phyloP scores from a whole-genome alignment of 768 basidiomycete genomes.

The Lactifluus hygrophoroides region DNA sequence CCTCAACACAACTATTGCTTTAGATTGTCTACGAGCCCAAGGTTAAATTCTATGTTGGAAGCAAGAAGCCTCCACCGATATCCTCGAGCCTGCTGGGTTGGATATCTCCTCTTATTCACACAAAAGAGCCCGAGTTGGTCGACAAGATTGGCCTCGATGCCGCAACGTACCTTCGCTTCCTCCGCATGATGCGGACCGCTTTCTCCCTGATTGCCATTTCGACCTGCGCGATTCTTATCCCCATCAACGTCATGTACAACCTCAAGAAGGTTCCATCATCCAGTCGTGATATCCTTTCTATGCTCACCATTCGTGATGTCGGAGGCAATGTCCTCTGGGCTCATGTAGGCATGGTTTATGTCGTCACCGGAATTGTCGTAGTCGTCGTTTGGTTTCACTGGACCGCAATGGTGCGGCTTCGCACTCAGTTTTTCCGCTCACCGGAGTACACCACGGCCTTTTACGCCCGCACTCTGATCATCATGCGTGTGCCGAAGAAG shows the following conservation, averaged over 20 bases:
- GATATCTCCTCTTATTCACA: conserved; percentile 76
- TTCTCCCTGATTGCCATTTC: conserved; percentile 58
- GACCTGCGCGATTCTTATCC: conserved; percentile 68
- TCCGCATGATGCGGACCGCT: conserved; percentile 71
- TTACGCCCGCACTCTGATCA: conserved; percentile 86
- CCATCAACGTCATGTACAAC: conserved; percentile 83
- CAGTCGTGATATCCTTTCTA: conserved; percentile 56
- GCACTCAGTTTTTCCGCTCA: conserved; percentile 82
- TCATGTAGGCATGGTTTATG: conserved; percentile 76
- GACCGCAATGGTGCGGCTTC: conserved; percentile 68
- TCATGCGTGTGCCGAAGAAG: conserved; percentile 71
- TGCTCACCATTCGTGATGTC: conserved; percentile 84
- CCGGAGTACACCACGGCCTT: conserved; percentile 84
- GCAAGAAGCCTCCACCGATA: conserved; percentile 73
- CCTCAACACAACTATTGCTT: not conserved
- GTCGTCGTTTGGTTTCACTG: conserved; percentile 67
- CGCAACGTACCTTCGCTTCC: conserved; percentile 85
- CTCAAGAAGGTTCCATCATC: conserved; percentile 46
- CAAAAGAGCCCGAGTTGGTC: conserved; percentile 82
- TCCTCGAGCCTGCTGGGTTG: conserved; percentile 81
- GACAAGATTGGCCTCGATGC: conserved; percentile 90
- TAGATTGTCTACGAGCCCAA: conserved; percentile 91
- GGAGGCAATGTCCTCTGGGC: conserved; percentile 64
- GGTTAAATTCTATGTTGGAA: conserved; percentile 78
- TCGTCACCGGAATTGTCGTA: conserved; percentile 69